Conservation (phyloP, 116 monocot genomes). For the Dioscorea cayenensis region DNA sequence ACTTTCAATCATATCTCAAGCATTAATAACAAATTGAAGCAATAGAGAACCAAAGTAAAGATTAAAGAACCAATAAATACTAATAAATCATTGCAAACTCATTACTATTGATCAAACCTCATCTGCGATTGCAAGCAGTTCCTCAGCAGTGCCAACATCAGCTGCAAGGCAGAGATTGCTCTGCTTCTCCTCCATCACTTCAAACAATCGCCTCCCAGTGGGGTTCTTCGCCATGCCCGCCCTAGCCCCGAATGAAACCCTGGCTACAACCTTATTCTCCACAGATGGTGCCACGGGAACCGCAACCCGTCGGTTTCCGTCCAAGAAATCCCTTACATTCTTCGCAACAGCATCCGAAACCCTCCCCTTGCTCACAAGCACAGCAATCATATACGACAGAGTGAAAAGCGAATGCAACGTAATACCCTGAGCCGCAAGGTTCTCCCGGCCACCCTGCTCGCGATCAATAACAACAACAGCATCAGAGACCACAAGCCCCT, state of each 20-base stretch:
- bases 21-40: too few species aligned
- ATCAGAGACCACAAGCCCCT: constrained; percentile 57
- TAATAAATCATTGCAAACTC: too few species aligned
- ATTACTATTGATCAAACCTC: constrained; percentile 29
- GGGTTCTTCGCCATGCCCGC: constrained; percentile 69
- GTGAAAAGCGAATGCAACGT: constrained; percentile 49
- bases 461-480: constrained; percentile 86
- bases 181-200: constrained; percentile 85
- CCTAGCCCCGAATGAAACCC: constrained; percentile 62
- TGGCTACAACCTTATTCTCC: constrained; percentile 13
- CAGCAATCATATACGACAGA: constrained; percentile 52
- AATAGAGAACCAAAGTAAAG: too few species aligned
- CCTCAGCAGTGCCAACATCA: constrained; percentile 76
- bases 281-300: constrained; percentile 29
- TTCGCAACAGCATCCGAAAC: constrained; percentile 35
- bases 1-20: too few species aligned
- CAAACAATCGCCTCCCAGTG: constrained; percentile 68
- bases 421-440: constrained; percentile 66
- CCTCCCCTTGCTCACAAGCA: constrained; percentile 51
- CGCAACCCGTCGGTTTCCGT: constrained; percentile 49
- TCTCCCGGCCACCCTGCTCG: constrained; percentile 90
- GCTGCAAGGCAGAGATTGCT: constrained; percentile 86
- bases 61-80: too few species aligned
- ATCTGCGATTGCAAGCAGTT: constrained; percentile 73
- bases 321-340: constrained; percentile 58